Conservation (phyloP, 2,329 filamentous ascomycete species). For the Fusarium sp. region DNA sequence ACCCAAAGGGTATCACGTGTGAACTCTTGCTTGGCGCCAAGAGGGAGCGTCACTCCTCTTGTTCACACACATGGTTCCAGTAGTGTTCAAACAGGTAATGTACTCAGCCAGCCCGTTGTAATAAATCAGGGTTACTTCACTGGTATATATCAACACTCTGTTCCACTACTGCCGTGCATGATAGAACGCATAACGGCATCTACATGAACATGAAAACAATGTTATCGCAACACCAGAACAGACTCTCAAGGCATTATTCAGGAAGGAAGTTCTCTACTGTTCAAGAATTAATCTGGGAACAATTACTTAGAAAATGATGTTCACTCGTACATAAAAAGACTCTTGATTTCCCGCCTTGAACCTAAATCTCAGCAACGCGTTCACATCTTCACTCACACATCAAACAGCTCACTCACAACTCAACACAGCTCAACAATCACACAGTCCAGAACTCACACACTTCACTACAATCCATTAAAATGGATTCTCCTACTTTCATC, state of each 20-base stretch:
- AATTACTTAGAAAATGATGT: accelerated
- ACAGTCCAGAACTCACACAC: not conserved
- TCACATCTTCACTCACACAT: not conserved
- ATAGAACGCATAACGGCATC: not conserved
- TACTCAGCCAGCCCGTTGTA: too few relatives aligned
- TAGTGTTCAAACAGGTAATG: not conserved
- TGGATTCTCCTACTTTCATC: not conserved
- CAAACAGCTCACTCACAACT: not conserved
- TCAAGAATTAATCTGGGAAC: not conserved
- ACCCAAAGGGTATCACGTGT: not conserved
- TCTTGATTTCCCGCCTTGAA: not conserved
- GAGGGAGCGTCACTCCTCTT: not conserved
- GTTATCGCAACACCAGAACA: not conserved
- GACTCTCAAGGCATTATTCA: not conserved
- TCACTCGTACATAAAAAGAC: not conserved
- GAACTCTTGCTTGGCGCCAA: not conserved
- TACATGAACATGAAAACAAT: not conserved
- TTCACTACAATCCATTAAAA: not conserved
- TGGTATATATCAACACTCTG: not conserved
- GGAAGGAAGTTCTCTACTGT: too few relatives aligned
- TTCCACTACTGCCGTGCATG: not conserved
- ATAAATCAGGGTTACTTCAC: not conserved
- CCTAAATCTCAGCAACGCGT: not conserved
- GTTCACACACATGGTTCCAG: not conserved
- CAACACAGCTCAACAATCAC: not conserved